A percentile compares a stretch with the other conserved stretches of the same genome.
Conservation (phyloP, 2,329 filamentous ascomycete species). For the Endocalyx cinctus region DNA sequence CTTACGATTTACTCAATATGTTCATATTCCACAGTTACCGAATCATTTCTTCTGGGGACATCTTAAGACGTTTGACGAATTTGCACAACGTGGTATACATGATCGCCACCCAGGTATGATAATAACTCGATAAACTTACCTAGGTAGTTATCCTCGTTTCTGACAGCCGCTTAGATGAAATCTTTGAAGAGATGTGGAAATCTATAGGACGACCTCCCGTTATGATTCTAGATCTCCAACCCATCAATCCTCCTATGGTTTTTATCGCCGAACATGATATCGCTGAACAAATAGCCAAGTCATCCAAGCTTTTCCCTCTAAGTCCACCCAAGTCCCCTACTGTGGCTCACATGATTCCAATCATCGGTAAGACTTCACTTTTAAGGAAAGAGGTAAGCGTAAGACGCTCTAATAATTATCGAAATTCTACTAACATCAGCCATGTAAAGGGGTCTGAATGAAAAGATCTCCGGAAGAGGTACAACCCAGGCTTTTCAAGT, state of each 20-base stretch:
- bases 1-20: constrained; percentile 10
- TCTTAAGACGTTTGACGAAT: constrained; percentile 12
- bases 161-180: constrained; percentile 13
- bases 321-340: constrained; percentile 10
- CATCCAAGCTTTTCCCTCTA: neutral
- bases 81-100: constrained; percentile 30
- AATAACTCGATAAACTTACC: too few species aligned
- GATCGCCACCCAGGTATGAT: constrained; percentile 14
- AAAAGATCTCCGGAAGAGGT: constrained; percentile 28
- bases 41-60: constrained; percentile 11
- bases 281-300: neutral
- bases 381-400: constrained; percentile 9
- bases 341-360: constrained; percentile 7
- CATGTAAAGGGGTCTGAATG: constrained; percentile 25
- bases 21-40: constrained; percentile 12
- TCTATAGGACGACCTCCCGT: constrained; percentile 3
- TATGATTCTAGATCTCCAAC: neutral
- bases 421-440: too few species aligned
- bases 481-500: constrained; percentile 34
- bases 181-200: constrained; percentile 17
- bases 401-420: constrained; percentile 9
- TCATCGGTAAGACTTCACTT: constrained; percentile 10
- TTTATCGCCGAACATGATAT: neutral
- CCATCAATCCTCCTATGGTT: neutral
- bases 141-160: too few species aligned